Percentiles rank a stretch among this genome's conserved stretches.
These are phyloP conservation scores for Colletotrichum somersetense DNA, from an alignment of 2,329 filamentous ascomycete species.

Conservation along the genomic window DNA sequence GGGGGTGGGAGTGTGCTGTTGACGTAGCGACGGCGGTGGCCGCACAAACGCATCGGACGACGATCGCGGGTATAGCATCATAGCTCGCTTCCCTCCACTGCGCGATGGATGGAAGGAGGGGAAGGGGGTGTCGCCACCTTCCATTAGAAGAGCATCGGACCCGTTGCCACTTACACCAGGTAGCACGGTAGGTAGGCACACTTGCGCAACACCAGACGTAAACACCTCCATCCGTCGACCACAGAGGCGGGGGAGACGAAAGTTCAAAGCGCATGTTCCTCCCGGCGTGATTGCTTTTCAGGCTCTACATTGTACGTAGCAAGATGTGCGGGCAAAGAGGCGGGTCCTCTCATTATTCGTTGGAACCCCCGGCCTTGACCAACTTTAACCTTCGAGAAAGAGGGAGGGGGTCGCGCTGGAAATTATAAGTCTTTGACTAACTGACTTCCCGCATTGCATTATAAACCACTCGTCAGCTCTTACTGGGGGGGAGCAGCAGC, in stretches of 20 bases:
- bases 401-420: background rate
- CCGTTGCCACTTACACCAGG: background rate
- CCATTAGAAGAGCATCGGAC: background rate
- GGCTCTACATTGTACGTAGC: background rate
- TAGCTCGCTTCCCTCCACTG: background rate
- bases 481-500: background rate
- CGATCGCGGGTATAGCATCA: slow-evolving; percentile 21
- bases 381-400: background rate
- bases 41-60: slow-evolving; percentile 20
- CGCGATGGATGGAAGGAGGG: background rate
- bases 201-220: background rate
- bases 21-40: background rate
- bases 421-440: background rate
- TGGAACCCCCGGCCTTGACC: background rate
- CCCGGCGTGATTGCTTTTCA: background rate
- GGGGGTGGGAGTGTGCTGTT: background rate
- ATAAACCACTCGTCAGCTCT: background rate
- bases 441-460: background rate
- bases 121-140: background rate
- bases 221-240: background rate
- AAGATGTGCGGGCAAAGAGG: background rate
- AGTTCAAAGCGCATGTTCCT: background rate
- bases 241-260: background rate
- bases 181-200: background rate
- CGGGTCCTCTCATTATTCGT: background rate